Conservation (phyloP, 768 basidiomycete species). For the Tricholoma bakamatsutake region DNA sequence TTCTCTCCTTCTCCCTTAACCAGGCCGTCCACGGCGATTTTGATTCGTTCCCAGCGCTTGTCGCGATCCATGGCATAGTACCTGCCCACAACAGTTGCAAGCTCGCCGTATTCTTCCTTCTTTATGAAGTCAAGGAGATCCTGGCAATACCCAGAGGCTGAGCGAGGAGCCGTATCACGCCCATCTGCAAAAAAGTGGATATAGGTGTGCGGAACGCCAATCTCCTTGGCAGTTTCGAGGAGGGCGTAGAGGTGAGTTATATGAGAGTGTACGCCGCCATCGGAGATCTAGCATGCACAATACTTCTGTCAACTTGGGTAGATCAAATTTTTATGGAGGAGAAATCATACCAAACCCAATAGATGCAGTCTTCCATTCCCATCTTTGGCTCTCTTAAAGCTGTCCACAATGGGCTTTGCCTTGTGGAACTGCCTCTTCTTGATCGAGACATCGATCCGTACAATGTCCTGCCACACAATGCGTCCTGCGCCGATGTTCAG, state of each 20-base stretch:
- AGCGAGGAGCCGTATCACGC: constrained; percentile 88
- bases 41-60: constrained; percentile 93
- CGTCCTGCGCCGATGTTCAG: constrained; percentile 94
- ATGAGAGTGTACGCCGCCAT: constrained; percentile 97
- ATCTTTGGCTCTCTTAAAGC: constrained; percentile 73
- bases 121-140: constrained; percentile 73
- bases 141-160: constrained; percentile 70
- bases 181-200: constrained; percentile 95
- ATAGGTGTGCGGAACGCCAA: constrained; percentile 79
- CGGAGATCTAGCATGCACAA: constrained; percentile 59
- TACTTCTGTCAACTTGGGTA: neutral
- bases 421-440: constrained; percentile 86
- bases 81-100: constrained; percentile 81
- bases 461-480: constrained; percentile 97
- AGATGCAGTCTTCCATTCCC: constrained; percentile 82
- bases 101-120: constrained; percentile 71
- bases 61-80: constrained; percentile 98
- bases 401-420: constrained; percentile 63
- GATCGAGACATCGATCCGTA: constrained; percentile 88
- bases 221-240: constrained; percentile 84
- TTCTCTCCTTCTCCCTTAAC: constrained; percentile 62
- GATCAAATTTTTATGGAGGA: neutral
- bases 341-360: constrained; percentile 66
- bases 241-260: constrained; percentile 87
- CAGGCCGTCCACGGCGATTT: constrained; percentile 83